These are phyloP conservation scores for Simmondsia chinensis DNA, from an alignment of 148 eudicot species.

Conservation along the genomic window DNA sequence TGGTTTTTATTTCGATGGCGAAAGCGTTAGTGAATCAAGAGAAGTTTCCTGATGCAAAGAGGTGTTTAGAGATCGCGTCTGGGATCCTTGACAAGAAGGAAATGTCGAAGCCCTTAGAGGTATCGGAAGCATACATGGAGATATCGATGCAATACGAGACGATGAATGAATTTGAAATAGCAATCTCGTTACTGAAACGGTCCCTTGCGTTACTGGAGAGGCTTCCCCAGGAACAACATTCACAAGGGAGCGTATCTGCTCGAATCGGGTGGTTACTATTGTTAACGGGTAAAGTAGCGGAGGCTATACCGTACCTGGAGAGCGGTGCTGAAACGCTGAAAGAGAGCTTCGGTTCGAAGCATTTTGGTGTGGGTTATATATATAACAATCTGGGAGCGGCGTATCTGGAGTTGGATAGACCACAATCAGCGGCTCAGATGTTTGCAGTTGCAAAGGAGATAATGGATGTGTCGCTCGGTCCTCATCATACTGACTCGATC, in stretches of 20 bases:
- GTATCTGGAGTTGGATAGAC: constrained; percentile 89
- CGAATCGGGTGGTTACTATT: constrained; percentile 84
- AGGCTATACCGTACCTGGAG: constrained; percentile 76
- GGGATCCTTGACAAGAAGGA: constrained; percentile 65
- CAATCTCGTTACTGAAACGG: constrained; percentile 63
- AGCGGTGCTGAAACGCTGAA: constrained; percentile 74
- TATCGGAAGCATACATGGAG: constrained; percentile 74
- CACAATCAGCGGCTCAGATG: constrained; percentile 90
- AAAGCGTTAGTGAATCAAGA: constrained; percentile 76
- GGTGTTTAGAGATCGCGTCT: constrained; percentile 66
- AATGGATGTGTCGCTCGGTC: constrained; percentile 91
- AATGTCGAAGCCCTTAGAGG: constrained; percentile 39
- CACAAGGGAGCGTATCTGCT: constrained; percentile 68
- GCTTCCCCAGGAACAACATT: constrained; percentile 76
- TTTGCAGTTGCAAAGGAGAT: constrained; percentile 89
- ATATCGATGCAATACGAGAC: constrained; percentile 82
- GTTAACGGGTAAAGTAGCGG: constrained; percentile 65
- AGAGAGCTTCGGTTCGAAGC: constrained; percentile 81
- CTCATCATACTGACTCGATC: constrained; percentile 73
- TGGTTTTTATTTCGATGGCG: constrained; percentile 66
- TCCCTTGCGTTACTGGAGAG: constrained; percentile 58
- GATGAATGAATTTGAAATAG: constrained; percentile 81
- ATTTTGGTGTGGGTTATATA: constrained; percentile 75
- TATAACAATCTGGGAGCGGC: constrained; percentile 93
- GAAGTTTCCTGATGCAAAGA: constrained; percentile 62